phyloP scores from a whole-genome alignment of 179 eudicot species.

The Silene vulgaris region DNA sequence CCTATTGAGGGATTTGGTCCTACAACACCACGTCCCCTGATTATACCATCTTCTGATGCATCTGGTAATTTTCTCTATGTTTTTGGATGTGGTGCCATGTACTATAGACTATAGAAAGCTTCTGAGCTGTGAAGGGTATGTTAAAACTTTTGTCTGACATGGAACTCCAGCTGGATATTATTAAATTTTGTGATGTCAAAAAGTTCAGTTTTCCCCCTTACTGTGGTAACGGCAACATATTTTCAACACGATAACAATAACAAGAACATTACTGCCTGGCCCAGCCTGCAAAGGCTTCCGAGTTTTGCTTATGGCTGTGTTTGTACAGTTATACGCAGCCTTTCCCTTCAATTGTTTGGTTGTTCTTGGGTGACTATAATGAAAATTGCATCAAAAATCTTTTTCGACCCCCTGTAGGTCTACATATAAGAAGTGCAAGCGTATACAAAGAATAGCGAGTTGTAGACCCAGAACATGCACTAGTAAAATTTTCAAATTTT shows the following conservation, averaged over 20 bases:
- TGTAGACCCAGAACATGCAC: neutral
- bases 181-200: neutral
- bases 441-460: neutral
- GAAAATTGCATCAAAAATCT: neutral
- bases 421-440: neutral
- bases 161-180: neutral
- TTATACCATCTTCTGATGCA: conserved; percentile 20
- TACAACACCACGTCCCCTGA: conserved; percentile 12
- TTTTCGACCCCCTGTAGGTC: neutral
- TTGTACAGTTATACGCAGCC: too few species aligned
- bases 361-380: neutral
- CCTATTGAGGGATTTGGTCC: conserved; percentile 18
- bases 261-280: neutral
- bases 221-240: neutral
- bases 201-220: neutral
- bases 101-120: neutral
- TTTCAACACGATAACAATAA: neutral
- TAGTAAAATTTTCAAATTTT: neutral
- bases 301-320: neutral
- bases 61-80: conserved; percentile 13
- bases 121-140: neutral
- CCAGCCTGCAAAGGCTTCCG: neutral
- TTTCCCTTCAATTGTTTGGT: neutral
- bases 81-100: neutral
- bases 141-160: neutral